A percentile compares a stretch with the other conserved stretches of the same genome.
Evolutionary conservation across 2,329 filamentous ascomycete genomes (phyloP).

Genomic region (Fusarium abutilonis): DNA sequence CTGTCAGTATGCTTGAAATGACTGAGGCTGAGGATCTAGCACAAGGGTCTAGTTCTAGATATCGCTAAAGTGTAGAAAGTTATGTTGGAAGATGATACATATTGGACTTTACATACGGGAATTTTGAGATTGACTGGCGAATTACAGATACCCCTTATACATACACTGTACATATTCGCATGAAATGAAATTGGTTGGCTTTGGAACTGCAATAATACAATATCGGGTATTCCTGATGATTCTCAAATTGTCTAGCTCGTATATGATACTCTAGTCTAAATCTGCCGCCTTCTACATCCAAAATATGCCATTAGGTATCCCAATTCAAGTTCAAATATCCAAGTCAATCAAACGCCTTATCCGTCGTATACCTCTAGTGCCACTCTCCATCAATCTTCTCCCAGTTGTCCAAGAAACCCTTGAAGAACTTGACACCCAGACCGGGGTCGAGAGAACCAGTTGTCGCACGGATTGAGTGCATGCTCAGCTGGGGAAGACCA

Average conservation of each 20-base stretch:
- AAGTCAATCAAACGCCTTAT: conserved; percentile 15
- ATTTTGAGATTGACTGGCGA: conserved; percentile 12
- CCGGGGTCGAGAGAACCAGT: conserved; percentile 88
- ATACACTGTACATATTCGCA: conserved; percentile 21
- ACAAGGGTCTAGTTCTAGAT: conserved; percentile 33
- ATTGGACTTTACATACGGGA: conserved; percentile 5
- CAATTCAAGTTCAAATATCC: conserved; percentile 2
- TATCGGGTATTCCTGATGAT: not conserved
- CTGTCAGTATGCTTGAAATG: conserved; percentile 44
- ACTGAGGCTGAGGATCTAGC: conserved; percentile 42
- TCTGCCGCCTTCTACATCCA: conserved; percentile 13
- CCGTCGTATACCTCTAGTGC: conserved; percentile 47
- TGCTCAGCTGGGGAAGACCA: conserved; percentile 89
- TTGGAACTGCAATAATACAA: not conserved
- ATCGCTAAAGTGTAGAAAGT: not conserved
- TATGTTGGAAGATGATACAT: not conserved
- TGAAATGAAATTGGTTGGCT: not conserved
- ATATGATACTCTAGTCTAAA: conserved; percentile 7
- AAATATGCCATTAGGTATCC: conserved; percentile 21
- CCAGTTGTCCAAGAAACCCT: conserved; percentile 87
- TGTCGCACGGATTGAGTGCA: conserved; percentile 92
- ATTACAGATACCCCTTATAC: conserved; percentile 25
- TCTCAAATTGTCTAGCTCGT: conserved; percentile 13
- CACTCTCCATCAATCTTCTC: conserved; percentile 88
- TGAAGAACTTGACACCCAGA: conserved; percentile 86